A percentile compares a stretch with the other conserved stretches of the same genome.
Evolutionary conservation across 2,329 filamentous ascomycete genomes (phyloP).

Genomic region (Neopestalotiopsis rosae): DNA sequence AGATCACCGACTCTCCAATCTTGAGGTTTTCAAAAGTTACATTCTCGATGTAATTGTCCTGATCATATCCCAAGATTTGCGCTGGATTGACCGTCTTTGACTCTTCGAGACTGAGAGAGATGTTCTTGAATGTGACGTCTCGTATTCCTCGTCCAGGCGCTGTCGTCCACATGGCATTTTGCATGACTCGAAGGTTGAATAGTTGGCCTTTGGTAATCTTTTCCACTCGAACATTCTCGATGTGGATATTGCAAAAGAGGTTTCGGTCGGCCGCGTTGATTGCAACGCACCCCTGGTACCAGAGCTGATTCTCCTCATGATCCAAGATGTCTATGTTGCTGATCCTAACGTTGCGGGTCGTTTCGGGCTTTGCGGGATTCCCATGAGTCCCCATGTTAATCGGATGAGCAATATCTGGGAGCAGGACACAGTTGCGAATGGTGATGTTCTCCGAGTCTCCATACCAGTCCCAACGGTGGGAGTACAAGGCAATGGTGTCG

Average conservation of each 20-base stretch:
- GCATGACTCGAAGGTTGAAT: background rate
- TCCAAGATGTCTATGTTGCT: conserved; percentile 3
- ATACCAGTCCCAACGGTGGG: background rate
- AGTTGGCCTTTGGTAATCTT: conserved; percentile 8
- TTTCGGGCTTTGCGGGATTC: background rate
- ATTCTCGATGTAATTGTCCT: background rate
- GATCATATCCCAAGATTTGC: background rate
- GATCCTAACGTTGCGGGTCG: background rate
- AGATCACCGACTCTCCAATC: background rate
- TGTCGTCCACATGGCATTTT: conserved; percentile 5
- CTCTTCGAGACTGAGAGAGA: background rate
- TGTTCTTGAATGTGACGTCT: background rate
- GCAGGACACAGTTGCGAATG: background rate
- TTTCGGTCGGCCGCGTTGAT: background rate
- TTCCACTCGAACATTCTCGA: conserved; percentile 1
- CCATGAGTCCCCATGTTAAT: background rate
- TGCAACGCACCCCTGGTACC: background rate
- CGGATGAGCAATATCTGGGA: background rate
- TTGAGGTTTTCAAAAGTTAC: conserved; percentile 7
- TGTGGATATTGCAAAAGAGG: background rate
- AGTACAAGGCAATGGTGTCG: conserved; percentile 6
- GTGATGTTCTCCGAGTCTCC: conserved; percentile 1
- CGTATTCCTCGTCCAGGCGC: background rate
- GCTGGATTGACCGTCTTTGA: background rate
- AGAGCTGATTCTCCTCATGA: background rate